Percentiles rank a stretch among this genome's conserved stretches.
Evolutionary conservation across 768 basidiomycete species (phyloP).

Genomic region (Naganishia vishniacii): DNA sequence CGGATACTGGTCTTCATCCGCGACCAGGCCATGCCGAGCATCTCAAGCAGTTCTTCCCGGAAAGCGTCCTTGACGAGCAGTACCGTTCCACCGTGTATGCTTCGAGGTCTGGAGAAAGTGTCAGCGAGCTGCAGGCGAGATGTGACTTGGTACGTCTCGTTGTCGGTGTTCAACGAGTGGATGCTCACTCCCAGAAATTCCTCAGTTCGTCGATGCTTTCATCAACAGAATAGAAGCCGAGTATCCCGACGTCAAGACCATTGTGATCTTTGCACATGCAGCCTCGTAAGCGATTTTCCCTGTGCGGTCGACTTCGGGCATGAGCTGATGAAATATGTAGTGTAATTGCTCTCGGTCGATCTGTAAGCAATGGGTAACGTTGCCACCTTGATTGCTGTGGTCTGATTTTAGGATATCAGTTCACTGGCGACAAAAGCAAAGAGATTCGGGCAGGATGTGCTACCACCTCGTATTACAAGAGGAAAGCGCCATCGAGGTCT

Average conservation of each 20-base stretch:
- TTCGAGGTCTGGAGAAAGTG: conserved; percentile 42
- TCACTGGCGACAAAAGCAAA: conserved; percentile 42
- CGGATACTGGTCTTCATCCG: conserved; percentile 45
- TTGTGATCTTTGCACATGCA: conserved; percentile 48
- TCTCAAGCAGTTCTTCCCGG: conserved; percentile 38
- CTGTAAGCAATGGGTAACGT: background rate
- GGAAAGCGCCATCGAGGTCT: conserved; percentile 25
- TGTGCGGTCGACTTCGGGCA: background rate
- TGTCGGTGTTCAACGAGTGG: background rate
- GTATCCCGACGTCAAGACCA: conserved; percentile 35
- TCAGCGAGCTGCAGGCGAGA: conserved; percentile 37
- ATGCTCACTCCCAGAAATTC: background rate
- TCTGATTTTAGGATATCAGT: conserved; percentile 29
- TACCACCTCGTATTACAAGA: conserved; percentile 39
- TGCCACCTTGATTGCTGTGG: background rate
- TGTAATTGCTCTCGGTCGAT: conserved; percentile 46
- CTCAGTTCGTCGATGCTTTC: conserved; percentile 39
- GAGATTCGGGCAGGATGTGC: conserved; percentile 45
- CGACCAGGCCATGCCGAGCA: conserved; percentile 33
- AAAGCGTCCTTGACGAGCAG: conserved; percentile 24
- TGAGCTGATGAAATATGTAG: conserved; percentile 1
- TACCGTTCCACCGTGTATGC: conserved; percentile 45
- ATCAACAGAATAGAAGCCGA: conserved; percentile 36
- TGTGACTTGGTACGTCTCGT: conserved; percentile 22
- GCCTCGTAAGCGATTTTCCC: conserved; percentile 29